Percentiles rank a stretch among this genome's conserved stretches.
Evolutionary conservation across 2,329 filamentous ascomycete genomes (phyloP).

Genomic region (Hypoxylon sp.): DNA sequence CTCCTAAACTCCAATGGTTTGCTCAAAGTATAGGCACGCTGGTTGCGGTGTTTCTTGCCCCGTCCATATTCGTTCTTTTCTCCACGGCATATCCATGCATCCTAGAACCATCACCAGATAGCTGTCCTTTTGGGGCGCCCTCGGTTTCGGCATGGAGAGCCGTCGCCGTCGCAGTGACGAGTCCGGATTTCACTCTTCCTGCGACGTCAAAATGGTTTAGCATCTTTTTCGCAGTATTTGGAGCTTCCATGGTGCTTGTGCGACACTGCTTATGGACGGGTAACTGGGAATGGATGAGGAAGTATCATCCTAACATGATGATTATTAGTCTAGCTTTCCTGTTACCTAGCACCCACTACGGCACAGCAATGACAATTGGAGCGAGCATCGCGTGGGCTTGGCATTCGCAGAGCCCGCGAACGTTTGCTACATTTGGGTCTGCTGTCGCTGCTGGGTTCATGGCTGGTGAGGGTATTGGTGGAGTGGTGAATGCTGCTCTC

Average conservation of each 20-base stretch:
- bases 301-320: slow-evolving; percentile 75
- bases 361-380: slow-evolving; percentile 62
- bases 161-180: not conserved
- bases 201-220: slow-evolving; percentile 64
- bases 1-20: slow-evolving; percentile 64
- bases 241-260: slow-evolving; percentile 64
- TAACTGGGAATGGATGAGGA: slow-evolving; percentile 65
- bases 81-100: slow-evolving; percentile 67
- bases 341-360: slow-evolving; percentile 68
- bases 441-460: slow-evolving; percentile 72
- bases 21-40: slow-evolving; percentile 65
- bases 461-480: slow-evolving; percentile 73
- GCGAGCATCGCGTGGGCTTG: not conserved
- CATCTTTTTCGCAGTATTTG: slow-evolving; percentile 66
- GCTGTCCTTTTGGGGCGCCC: not conserved
- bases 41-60: slow-evolving; percentile 65
- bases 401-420: slow-evolving; percentile 58
- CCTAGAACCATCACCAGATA: slow-evolving; percentile 54
- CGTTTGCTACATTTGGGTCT: slow-evolving; percentile 68
- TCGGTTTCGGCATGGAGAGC: not conserved
- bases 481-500: slow-evolving; percentile 68
- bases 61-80: slow-evolving; percentile 67
- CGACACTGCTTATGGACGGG: slow-evolving; percentile 68
- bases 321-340: slow-evolving; percentile 71
- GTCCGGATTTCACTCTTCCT: slow-evolving; percentile 60